Evolutionary conservation across 2,329 filamentous ascomycete genomes (phyloP).

Genomic region (Sporothrix curviconia): DNA sequence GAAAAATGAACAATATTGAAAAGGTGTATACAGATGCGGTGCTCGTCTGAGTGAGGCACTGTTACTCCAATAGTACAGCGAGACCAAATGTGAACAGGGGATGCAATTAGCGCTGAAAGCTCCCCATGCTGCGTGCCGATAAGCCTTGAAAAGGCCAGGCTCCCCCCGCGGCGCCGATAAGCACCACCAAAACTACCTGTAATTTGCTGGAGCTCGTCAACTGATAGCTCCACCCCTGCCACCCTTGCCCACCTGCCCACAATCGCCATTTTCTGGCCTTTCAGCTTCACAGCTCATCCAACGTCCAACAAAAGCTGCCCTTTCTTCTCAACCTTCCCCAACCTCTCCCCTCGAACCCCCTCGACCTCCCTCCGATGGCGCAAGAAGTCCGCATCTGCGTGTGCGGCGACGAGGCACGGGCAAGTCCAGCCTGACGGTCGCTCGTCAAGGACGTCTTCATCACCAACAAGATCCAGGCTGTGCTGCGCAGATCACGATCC

Average conservation of each 20-base stretch:
- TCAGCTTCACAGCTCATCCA: neutral
- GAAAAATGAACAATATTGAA: neutral
- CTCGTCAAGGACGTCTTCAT: constrained; percentile 97
- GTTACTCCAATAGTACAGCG: no score
- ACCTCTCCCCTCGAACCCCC: neutral
- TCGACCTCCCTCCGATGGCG: neutral
- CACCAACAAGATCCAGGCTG: constrained; percentile 87
- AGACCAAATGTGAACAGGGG: no score
- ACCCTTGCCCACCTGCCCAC: constrained; percentile 3
- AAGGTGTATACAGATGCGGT: no score
- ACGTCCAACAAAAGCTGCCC: neutral
- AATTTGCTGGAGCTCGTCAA: no score
- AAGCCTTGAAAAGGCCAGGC: no score
- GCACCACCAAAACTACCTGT: neutral
- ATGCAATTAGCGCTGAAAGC: neutral
- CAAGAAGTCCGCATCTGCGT: constrained; percentile 76
- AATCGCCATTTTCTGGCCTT: constrained; percentile 5
- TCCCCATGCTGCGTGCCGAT: neutral
- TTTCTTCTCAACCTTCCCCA: neutral
- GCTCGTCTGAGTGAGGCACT: no score
- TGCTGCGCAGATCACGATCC: constrained; percentile 91
- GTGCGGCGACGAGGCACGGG: constrained; percentile 93
- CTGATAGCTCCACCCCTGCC: constrained; percentile 9
- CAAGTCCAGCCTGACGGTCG: constrained; percentile 84
- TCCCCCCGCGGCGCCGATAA: neutral